These are phyloP conservation scores for Sugiyamaella japonica DNA, from an alignment of 1,139 yeast genomes.

Conservation along the genomic window DNA sequence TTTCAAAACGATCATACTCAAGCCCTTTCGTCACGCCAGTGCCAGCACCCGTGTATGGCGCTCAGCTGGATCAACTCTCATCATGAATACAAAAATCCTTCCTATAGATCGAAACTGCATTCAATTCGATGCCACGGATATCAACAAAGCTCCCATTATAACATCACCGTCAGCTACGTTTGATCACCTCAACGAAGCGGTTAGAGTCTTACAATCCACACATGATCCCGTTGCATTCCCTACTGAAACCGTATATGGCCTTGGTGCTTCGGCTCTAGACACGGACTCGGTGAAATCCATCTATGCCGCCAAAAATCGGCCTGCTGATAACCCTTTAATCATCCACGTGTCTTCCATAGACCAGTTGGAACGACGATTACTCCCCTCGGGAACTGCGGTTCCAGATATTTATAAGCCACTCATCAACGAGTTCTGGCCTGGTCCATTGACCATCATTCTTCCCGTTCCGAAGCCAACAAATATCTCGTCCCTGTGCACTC, in stretches of 20 bases:
- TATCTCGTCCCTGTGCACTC: conserved; percentile 75
- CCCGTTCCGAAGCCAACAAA: conserved; percentile 57
- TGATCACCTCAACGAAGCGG: conserved; percentile 56
- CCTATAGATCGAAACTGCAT: conserved; percentile 50
- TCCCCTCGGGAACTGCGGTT: conserved; percentile 57
- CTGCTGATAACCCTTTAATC: conserved; percentile 92
- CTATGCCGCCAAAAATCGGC: conserved; percentile 85
- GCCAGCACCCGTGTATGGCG: conserved; percentile 1
- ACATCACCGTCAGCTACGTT: conserved; percentile 44
- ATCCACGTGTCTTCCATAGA: conserved; percentile 79
- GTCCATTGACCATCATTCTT: conserved; percentile 83
- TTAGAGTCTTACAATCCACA: conserved; percentile 52
- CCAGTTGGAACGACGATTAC: conserved; percentile 63
- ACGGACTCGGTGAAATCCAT: conserved; percentile 75
- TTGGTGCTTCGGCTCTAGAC: conserved; percentile 82
- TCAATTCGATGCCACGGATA: conserved; percentile 36
- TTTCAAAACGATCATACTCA: conserved; percentile 3
- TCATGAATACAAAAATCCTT: conserved; percentile 49
- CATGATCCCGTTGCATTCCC: conserved; percentile 83
- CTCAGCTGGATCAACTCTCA: not conserved
- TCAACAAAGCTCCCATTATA: conserved; percentile 22
- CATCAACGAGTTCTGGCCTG: conserved; percentile 84
- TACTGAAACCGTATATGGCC: conserved; percentile 94
- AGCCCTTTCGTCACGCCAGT: not conserved
- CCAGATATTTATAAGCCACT: conserved; percentile 68